phyloP scores from a whole-genome alignment of 345 rosid species.

The Murraya paniculata region DNA sequence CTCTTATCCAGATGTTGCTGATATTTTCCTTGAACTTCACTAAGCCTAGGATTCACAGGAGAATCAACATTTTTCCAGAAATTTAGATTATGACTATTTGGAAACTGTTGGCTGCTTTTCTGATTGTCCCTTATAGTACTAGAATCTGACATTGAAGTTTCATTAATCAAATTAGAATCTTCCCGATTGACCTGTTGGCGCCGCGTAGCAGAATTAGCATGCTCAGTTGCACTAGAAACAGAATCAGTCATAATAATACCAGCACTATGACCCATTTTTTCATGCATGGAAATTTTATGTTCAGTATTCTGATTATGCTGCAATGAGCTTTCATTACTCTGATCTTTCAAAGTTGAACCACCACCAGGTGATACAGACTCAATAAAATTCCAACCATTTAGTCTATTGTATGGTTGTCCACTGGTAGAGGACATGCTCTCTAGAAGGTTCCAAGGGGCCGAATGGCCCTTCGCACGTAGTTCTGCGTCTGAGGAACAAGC shows the following conservation, averaged over 20 bases:
- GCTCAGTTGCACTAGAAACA: conserved; percentile 40
- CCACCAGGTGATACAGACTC: conserved; percentile 28
- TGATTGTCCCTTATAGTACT: conserved; percentile 27
- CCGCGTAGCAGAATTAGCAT: conserved; percentile 31
- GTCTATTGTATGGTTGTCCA: conserved; percentile 35
- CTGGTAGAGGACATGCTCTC: conserved; percentile 23
- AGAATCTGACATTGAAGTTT: conserved; percentile 32
- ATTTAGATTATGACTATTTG: conserved; percentile 35
- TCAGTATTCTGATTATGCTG: conserved; percentile 29
- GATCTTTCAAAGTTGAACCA: conserved; percentile 27
- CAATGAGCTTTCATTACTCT: conserved; percentile 30
- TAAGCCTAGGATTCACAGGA: conserved; percentile 29
- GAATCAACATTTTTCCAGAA: conserved; percentile 45
- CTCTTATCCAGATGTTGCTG: conserved; percentile 31
- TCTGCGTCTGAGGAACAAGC: conserved; percentile 37
- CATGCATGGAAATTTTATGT: conserved; percentile 20
- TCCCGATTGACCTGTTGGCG: conserved; percentile 35
- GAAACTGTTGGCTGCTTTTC: conserved; percentile 38
- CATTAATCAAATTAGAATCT: conserved; percentile 36
- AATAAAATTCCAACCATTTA: conserved; percentile 46
- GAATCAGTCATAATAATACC: conserved; percentile 40
- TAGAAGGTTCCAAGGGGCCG: conserved; percentile 36
- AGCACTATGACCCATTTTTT: conserved; percentile 29
- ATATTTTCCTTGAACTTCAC: conserved; percentile 24
- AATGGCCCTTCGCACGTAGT: conserved; percentile 29